phyloP scores from a whole-genome alignment of 2,329 filamentous ascomycete species.

The Colletotrichum lindemuthianum region DNA sequence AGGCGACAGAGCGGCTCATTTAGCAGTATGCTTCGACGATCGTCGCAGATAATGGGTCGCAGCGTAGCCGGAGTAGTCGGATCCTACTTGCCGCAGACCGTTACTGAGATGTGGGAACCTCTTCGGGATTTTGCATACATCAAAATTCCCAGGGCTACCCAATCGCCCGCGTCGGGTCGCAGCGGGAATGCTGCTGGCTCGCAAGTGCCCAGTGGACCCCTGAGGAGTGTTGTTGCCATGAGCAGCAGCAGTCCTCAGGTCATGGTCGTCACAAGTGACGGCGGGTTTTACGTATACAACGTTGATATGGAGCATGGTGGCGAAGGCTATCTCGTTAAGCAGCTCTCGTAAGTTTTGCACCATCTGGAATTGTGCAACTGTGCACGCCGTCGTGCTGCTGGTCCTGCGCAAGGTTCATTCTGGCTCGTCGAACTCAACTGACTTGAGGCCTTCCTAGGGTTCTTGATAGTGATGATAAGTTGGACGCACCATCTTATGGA shows the following conservation, averaged over 20 bases:
- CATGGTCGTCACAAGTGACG: constrained; percentile 98
- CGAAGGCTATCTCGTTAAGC: constrained; percentile 89
- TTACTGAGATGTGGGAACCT: constrained; percentile 98
- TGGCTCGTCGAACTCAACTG: neutral
- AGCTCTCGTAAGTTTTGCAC: constrained; percentile 81
- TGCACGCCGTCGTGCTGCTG: neutral
- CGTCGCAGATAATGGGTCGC: constrained; percentile 92
- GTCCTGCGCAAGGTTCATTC: neutral
- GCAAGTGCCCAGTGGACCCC: constrained; percentile 55
- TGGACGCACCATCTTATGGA: constrained; percentile 59
- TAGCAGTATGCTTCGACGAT: constrained; percentile 90
- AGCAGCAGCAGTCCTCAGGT: constrained; percentile 94
- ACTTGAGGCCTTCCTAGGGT: constrained; percentile 49
- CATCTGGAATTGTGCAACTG: neutral
- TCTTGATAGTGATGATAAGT: constrained; percentile 64
- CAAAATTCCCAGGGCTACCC: constrained; percentile 77
- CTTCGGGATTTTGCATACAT: constrained; percentile 95
- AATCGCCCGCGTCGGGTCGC: constrained; percentile 38
- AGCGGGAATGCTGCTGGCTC: constrained; percentile 11
- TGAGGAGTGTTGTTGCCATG: constrained; percentile 96
- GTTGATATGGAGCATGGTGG: constrained; percentile 95
- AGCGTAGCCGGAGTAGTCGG: constrained; percentile 89
- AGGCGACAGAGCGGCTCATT: constrained; percentile 78
- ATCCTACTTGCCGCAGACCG: constrained; percentile 90
- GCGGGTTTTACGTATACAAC: constrained; percentile 93